Base-by-base conservation (phyloP, 495 filamentous ascomycete species). In the Penicillium egyptiacum region DNA sequence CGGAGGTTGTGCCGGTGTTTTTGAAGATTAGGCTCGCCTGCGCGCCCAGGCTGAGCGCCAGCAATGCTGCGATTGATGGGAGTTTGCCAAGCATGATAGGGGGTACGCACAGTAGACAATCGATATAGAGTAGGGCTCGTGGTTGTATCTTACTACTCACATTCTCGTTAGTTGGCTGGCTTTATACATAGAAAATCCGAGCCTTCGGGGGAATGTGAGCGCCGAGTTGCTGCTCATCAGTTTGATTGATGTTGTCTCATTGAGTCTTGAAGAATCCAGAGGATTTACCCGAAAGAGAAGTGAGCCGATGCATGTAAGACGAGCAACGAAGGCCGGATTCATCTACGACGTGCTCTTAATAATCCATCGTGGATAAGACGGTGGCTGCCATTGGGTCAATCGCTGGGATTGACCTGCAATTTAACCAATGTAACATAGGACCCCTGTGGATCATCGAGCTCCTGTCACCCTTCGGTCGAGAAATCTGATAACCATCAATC, bases 1-100 rank as follows among this genome's bases (percentile, higher is more conserved):
- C 81, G 10, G 62, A 57, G 12, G 61, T 63, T n/a, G 77, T 81
- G 25, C 81, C 81, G 2, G 67, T 70, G 67, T 82, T 84, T 65
- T 64, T 67, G 66, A 82, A 84, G 43, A 67, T 68, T 47, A 76
- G 76, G 20, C 67, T 59, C 3, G 77, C 63, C 11, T 58, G 54
- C 9, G 41, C 28, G 26, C 42, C 35, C 2, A 54, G 26, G 5
- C 52, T 17, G 23, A 45, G 50, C 9, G 40, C 52, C 28, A 53
- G n/a, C 23, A 54, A 30, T 5, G 16, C 12, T 23, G 52, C 28
- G n/a, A 26, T 20, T 16, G 52, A 46, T 22, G 22, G 22, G 20
- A 54, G 30, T n/a, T 35, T 54, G 26, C 14, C 20, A 8, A 45
- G 17, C 52, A 54, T 54, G 2, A 28, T 51, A 26, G 20, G 12